Percentiles rank a stretch among this genome's conserved stretches.
These are phyloP conservation scores for Vinca major DNA, from an alignment of 305 asterid genomes.

Conservation along the genomic window DNA sequence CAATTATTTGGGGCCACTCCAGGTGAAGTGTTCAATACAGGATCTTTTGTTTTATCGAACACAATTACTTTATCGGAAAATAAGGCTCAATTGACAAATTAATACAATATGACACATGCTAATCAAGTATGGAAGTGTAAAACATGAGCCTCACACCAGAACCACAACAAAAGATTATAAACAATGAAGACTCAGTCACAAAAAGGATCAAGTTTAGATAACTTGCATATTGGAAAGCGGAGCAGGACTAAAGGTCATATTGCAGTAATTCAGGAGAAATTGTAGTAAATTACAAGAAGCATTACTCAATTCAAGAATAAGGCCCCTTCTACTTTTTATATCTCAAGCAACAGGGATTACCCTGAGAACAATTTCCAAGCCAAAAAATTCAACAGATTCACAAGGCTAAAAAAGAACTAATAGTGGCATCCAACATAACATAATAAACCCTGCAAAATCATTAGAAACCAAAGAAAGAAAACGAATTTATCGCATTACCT, in stretches of 20 bases:
- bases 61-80: background rate
- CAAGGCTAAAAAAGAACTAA: too few species aligned
- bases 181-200: background rate
- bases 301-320: too few species aligned
- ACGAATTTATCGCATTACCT: conserved; percentile 36
- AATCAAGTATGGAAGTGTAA: background rate
- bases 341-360: too few species aligned
- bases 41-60: background rate
- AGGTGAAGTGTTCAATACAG: background rate
- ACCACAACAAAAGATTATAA: background rate
- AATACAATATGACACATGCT: background rate
- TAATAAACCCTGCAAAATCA: background rate
- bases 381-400: too few species aligned
- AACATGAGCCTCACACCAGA: background rate
- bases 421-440: background rate
- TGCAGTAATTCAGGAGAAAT: too few species aligned
- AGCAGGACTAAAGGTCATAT: background rate
- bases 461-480: background rate
- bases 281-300: too few species aligned
- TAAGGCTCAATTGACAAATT: background rate
- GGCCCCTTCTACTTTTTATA: too few species aligned
- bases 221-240: background rate
- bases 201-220: background rate
- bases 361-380: too few species aligned
- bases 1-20: background rate